Evolutionary conservation across 169 alveolate genomes (phyloP).

Genomic region (Pseudocohnilembus persalinus): DNA sequence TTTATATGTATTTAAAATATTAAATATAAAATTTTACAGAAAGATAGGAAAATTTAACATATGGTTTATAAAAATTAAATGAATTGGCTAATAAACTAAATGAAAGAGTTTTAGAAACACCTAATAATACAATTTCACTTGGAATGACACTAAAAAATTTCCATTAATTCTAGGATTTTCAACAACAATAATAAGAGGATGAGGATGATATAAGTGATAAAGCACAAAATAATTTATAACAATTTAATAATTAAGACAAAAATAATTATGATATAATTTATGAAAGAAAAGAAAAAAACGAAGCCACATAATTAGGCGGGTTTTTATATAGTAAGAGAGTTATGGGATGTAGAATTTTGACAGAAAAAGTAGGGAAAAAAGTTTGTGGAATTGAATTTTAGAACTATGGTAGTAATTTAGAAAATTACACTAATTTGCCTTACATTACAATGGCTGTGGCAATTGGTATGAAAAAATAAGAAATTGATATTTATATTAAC

Average conservation of each 20-base stretch:
- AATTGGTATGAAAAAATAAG: conserved; percentile 70
- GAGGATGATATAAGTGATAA: conserved; percentile 71
- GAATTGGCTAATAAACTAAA: conserved; percentile 48
- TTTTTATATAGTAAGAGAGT: conserved; percentile 75
- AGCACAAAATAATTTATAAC: conserved; percentile 26
- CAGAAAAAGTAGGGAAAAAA: conserved; percentile 47
- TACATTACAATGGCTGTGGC: conserved; percentile 79
- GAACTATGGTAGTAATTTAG: conserved; percentile 77
- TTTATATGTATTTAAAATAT: neutral
- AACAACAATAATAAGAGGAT: conserved; percentile 59
- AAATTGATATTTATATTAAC: conserved; percentile 60
- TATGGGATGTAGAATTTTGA: conserved; percentile 76
- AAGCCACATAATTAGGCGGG: conserved; percentile 75
- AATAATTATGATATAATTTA: too few species aligned
- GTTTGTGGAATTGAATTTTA: conserved; percentile 67
- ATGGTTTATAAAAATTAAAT: conserved; percentile 47
- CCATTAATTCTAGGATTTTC: conserved; percentile 58
- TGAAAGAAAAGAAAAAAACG: conserved; percentile 49
- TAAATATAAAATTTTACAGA: conserved; percentile 10
- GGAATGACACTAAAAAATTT: conserved; percentile 64
- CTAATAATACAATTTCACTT: conserved; percentile 74
- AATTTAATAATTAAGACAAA: conserved; percentile 31
- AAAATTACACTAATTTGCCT: conserved; percentile 62
- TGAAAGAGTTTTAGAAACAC: conserved; percentile 67
- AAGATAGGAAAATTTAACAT: conserved; percentile 71